Percentiles rank a stretch among this genome's conserved stretches.
phyloP scores from a whole-genome alignment of 2,329 filamentous ascomycete genomes.

The Kalaharituber pfeilii region DNA sequence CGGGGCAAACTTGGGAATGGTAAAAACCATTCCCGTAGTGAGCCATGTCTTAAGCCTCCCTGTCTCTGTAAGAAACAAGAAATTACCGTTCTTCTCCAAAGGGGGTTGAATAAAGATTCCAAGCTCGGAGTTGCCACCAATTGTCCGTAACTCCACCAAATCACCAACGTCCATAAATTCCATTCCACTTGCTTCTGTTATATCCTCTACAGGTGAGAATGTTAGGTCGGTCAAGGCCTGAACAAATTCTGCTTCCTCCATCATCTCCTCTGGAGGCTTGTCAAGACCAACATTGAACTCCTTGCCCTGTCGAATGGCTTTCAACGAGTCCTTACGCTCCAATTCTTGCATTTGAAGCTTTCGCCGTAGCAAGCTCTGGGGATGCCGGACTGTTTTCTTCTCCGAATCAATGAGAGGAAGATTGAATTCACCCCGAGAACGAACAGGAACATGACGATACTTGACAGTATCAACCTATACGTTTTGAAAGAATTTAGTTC shows the following conservation, averaged over 20 bases:
- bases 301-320: background rate
- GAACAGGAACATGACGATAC: too few relatives aligned
- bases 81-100: background rate
- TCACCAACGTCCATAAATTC: constrained; percentile 1
- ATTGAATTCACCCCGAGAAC: too few relatives aligned
- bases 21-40: constrained; percentile 4
- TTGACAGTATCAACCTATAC: too few relatives aligned
- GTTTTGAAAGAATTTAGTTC: too few relatives aligned
- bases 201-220: background rate
- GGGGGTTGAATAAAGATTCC: constrained; percentile 1
- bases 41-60: background rate
- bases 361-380: background rate
- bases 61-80: background rate
- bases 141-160: background rate
- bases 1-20: constrained; percentile 7
- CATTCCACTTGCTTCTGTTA: background rate
- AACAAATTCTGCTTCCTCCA: background rate
- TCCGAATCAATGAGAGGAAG: too few relatives aligned
- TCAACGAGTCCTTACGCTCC: background rate
- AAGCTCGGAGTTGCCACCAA: background rate
- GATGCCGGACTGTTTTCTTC: too few relatives aligned
- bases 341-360: background rate
- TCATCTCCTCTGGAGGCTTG: background rate
- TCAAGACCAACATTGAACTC: background rate
- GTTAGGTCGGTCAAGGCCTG: background rate